A percentile compares a stretch with the other conserved stretches of the same genome.
These are phyloP conservation scores for Beauveria bassiana DNA, from an alignment of 2,329 filamentous ascomycete genomes.

Conservation along the genomic window DNA sequence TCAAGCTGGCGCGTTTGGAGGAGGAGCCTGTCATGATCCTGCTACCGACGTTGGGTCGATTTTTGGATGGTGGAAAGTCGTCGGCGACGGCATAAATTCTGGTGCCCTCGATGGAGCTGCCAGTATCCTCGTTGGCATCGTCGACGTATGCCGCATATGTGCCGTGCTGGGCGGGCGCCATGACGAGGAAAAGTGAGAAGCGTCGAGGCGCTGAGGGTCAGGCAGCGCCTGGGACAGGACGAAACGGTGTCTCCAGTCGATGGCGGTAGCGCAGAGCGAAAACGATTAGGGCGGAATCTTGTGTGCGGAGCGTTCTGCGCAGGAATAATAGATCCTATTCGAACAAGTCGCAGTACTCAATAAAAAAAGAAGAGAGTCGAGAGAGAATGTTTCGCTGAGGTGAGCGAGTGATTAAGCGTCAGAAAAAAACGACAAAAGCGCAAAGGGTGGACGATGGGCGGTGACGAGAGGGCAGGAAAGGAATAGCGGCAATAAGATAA, in stretches of 20 bases:
- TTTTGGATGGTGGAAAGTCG: conserved; percentile 30
- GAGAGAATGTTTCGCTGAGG: not conserved
- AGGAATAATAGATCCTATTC: not conserved
- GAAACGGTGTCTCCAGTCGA: conserved; percentile 1
- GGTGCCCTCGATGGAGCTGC: conserved; percentile 32
- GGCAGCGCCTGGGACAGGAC: conserved; percentile 7
- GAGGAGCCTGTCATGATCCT: conserved; percentile 36
- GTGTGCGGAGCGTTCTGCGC: not conserved
- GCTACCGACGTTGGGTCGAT: conserved; percentile 45
- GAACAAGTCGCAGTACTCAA: not conserved
- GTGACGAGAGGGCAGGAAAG: conserved; percentile 9
- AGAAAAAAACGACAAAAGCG: conserved; percentile 6
- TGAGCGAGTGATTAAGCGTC: conserved; percentile 1
- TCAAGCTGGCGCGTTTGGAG: conserved; percentile 24
- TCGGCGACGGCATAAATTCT: conserved; percentile 40
- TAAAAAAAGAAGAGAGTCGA: not conserved
- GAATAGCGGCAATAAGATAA: conserved; percentile 8
- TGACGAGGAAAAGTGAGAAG: conserved; percentile 19
- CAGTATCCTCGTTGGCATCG: conserved; percentile 45
- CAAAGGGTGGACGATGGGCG: conserved; percentile 9
- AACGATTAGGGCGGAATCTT: not conserved
- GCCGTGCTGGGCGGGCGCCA: conserved; percentile 31
- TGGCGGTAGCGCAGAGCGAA: not conserved
- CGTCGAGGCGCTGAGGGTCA: conserved; percentile 8
- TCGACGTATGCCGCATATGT: conserved; percentile 38